Base-by-base conservation (phyloP, 2,329 filamentous ascomycete species). In the Diaporthe caulivora region DNA sequence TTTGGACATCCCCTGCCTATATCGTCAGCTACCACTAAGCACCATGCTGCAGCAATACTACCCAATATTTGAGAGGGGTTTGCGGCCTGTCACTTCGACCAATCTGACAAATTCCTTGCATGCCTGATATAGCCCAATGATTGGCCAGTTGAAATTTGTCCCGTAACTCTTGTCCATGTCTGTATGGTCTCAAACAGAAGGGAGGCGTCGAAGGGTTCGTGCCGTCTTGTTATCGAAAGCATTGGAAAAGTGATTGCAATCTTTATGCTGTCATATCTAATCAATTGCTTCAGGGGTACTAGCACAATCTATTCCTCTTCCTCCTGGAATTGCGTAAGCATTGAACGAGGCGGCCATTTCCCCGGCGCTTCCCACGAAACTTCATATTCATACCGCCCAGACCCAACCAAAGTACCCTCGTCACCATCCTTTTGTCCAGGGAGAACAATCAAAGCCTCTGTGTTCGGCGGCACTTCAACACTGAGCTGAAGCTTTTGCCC, bases 391-490 rank as follows among this genome's bases (percentile, higher is more conserved):
- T 67, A 9, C 13, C 3, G 62, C 4, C 62, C 62, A 26, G 62
- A 67, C 2, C 62, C 62, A 24, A 67, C 31, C 62, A 15, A 53
- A 26, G 2, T 40, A 34, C 47, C 65, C 11, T 68, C 71, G 11
- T 31, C 57, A 1, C 26, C 44, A 24, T 71, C 65, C 17, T 70
- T 21, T 17, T 71, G 21, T 9, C 65, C 73, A 17, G 74, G 74
- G 6, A 75, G 3, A 1, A 74, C 57, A 13, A 75, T 21, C 37
- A 55, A 18, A 3, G 74, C 74, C 15, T 54, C 58, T 8, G 54
- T 69, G 18, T 70, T 67, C 3, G 72, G 72, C 42, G 74, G 74
- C 3, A 75, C 64, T 8, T 71, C n/a, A 8, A 73, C n/a, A 2
- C 21, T 42, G 15, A 75, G n/a, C 42, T 37, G 65, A 11, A 73